Evolutionary conservation across 2,329 filamentous ascomycete species (phyloP), one percentile per base, ranked within the genome.

Genomic region (Penicillium sp.): DNA sequence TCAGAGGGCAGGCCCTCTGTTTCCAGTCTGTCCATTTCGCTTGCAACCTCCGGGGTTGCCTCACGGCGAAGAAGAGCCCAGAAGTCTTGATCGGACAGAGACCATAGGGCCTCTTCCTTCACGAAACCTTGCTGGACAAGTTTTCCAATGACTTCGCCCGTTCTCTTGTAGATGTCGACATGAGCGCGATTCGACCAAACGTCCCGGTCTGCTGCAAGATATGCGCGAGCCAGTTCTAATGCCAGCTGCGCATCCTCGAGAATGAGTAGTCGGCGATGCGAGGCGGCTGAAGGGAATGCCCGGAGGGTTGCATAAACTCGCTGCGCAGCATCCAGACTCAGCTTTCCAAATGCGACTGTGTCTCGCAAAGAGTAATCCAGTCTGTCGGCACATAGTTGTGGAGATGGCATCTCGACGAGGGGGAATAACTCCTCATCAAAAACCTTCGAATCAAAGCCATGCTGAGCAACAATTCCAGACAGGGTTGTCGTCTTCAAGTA

Each of bases 311-410:
- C 51, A 24, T 72, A 47, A 18, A 75, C 52, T 6, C 56, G 37
- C 26, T 46, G 63, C 0, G 67, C 71, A 14, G 72, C 66, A 13
- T 64, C 55, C 0, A 72, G 39, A 3, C 55, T 16, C 16, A 76
- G 55, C 16, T 72, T 67, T 1, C 63, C 66, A 28, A 73, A 71
- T 1, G 59, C 65, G 1, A 74, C 66, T 0, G 67, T 46, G 42
- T 75, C 74, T 24, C 73, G 72, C 23, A 76, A 59, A n/a, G 68
- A 65, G 49, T 76, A 76, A 56, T 76, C 74, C 8, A 76, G 65
- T 28, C 74, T 66, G 52, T 77, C 74, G 21, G 74, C 73, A 52
- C 73, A 77, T 2, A 77, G 69, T 28, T 68, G 71, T 6, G 74
- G 74, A 28, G 74, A 60, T 3, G 68, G 64, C 66, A 59, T 65